Evolutionary conservation across 169 alveolate species (phyloP).

Genomic region (Cryptosporidium tyzzeri): DNA sequence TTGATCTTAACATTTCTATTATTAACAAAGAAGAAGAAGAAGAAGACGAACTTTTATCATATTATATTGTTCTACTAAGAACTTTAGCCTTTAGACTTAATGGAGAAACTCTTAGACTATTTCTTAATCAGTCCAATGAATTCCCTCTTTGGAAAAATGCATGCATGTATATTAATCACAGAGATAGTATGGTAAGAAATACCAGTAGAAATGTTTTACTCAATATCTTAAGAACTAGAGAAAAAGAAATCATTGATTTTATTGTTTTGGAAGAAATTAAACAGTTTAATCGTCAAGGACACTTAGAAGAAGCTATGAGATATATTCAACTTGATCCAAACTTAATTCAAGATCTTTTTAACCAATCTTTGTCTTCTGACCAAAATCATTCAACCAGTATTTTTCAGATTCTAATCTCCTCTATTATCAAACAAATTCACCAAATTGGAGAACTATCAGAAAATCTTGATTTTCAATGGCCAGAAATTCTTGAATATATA

Average conservation of each 20-base stretch:
- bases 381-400: not conserved
- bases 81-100: constrained; percentile 74
- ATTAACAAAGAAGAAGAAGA: constrained; percentile 32
- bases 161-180: constrained; percentile 63
- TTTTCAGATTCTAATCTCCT: constrained; percentile 16
- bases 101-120: constrained; percentile 53
- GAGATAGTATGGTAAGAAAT: constrained; percentile 77
- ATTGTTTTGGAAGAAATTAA: constrained; percentile 29
- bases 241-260: constrained; percentile 24
- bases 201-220: constrained; percentile 76
- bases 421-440: constrained; percentile 24
- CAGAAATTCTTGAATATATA: constrained; percentile 38
- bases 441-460: constrained; percentile 26
- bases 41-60: constrained; percentile 77
- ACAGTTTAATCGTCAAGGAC: not conserved
- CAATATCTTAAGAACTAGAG: constrained; percentile 54
- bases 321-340: not conserved
- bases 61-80: constrained; percentile 65
- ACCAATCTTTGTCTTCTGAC: not conserved
- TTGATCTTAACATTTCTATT: not conserved
- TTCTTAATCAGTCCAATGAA: constrained; percentile 11
- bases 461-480: constrained; percentile 21
- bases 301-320: not conserved
- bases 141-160: constrained; percentile 74
- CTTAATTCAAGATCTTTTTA: not conserved